Percentiles rank a stretch among this genome's conserved stretches.
Evolutionary conservation across 257 asterid species (phyloP).

Genomic region (Henckelia pumila): DNA sequence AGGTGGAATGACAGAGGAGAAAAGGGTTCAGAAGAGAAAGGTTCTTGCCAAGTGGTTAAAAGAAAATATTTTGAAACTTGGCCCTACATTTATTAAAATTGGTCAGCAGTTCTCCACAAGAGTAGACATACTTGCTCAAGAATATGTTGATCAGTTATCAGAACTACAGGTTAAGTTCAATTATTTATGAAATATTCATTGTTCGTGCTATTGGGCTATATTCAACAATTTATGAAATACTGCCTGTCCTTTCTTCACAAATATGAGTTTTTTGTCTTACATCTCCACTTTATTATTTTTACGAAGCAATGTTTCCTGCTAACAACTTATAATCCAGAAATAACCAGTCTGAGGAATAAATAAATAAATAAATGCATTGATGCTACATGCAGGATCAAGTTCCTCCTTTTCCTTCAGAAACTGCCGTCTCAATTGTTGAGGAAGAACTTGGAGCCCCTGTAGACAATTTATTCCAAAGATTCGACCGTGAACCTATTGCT

Average conservation of each 20-base stretch:
- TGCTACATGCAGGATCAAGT: conserved; percentile 74
- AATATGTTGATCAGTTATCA: conserved; percentile 91
- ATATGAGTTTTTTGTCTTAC: background rate
- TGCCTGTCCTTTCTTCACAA: background rate
- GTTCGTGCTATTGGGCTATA: background rate
- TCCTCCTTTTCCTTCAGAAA: conserved; percentile 90
- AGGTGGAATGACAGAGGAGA: conserved; percentile 90
- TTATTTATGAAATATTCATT: background rate
- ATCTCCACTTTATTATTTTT: background rate
- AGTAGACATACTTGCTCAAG: conserved; percentile 98
- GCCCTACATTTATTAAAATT: conserved; percentile 95
- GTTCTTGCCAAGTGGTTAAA: conserved; percentile 94
- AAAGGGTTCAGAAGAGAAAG: conserved; percentile 63
- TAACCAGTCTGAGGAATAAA: background rate
- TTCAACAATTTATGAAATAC: background rate
- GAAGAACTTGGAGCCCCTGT: conserved; percentile 74
- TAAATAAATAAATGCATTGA: background rate
- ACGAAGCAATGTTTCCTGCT: background rate
- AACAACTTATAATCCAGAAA: background rate
- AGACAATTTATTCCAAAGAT: conserved; percentile 58
- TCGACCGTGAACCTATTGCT: conserved; percentile 86
- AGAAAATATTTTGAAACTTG: conserved; percentile 86
- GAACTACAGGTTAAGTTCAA: conserved; percentile 76
- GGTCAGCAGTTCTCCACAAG: conserved; percentile 99
- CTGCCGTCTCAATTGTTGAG: conserved; percentile 74